These are phyloP conservation scores for Alternaria sp. DNA, from an alignment of 2,329 filamentous ascomycete species.

Conservation along the genomic window DNA sequence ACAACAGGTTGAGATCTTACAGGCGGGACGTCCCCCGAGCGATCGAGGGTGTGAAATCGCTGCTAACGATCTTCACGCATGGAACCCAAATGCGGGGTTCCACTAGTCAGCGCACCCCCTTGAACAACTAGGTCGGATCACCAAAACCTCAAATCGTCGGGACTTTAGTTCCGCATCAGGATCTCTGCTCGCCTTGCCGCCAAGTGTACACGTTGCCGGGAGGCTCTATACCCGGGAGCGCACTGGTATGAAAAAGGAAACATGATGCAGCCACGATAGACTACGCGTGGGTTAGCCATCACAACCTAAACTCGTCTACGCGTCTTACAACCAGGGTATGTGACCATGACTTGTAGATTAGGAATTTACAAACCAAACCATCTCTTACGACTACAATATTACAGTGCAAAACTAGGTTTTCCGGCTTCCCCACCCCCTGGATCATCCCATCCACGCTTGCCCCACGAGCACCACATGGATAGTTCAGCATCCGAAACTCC, in stretches of 20 bases:
- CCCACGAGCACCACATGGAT: conserved; percentile 3
- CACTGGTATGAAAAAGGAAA: background rate
- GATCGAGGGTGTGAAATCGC: conserved; percentile 1
- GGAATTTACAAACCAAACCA: background rate
- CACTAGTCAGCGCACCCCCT: background rate
- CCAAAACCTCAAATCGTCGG: background rate
- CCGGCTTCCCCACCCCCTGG: background rate
- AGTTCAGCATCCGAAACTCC: background rate
- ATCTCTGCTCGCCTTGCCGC: background rate
- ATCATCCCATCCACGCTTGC: background rate
- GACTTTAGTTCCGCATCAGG: background rate
- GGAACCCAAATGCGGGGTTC: conserved; percentile 4
- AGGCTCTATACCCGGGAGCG: background rate
- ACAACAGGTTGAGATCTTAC: background rate
- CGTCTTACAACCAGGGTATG: background rate
- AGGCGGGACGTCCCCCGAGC: conserved; percentile 1
- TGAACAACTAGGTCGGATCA: background rate
- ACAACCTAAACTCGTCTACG: background rate
- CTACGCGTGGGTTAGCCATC: background rate
- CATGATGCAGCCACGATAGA: background rate
- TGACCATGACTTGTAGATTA: background rate
- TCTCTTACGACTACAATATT: background rate
- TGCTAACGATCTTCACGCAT: conserved; percentile 4
- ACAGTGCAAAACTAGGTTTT: background rate
- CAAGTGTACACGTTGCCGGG: background rate